These are phyloP conservation scores for Naegleria fowleri DNA, from an alignment of 208 protist species.

Conservation along the genomic window DNA sequence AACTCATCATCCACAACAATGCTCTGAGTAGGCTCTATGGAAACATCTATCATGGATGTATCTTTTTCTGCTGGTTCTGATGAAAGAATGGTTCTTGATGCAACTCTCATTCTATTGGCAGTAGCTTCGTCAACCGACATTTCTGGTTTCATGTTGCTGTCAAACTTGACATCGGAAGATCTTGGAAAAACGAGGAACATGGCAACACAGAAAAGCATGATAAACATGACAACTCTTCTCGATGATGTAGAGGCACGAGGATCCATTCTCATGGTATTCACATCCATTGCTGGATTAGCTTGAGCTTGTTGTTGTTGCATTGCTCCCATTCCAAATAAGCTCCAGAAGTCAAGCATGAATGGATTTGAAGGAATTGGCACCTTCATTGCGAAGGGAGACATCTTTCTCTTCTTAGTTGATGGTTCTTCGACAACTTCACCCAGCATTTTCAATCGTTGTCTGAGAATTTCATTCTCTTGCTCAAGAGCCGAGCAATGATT, in stretches of 20 bases:
- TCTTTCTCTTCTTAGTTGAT: background rate
- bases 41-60: background rate
- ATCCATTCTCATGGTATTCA: too few species aligned
- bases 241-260: background rate
- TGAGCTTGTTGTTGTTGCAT: background rate
- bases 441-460: background rate
- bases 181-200: background rate
- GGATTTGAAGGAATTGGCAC: background rate
- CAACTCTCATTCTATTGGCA: background rate
- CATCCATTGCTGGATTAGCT: background rate
- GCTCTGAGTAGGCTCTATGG: background rate
- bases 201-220: constrained; percentile 20
- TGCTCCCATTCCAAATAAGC: background rate
- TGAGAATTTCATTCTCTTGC: background rate
- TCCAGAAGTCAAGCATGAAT: background rate
- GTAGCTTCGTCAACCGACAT: background rate
- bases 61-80: background rate
- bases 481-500: background rate
- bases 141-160: background rate
- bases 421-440: background rate
- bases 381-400: background rate
- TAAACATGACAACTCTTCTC: constrained; percentile 1
- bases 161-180: background rate
- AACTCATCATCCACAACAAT: background rate
- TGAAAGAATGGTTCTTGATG: background rate